Evolutionary conservation across 371 early-diverging fungal species (phyloP), one percentile per base, ranked within the genome.

Genomic region (Amoeboradix gromovi): DNA sequence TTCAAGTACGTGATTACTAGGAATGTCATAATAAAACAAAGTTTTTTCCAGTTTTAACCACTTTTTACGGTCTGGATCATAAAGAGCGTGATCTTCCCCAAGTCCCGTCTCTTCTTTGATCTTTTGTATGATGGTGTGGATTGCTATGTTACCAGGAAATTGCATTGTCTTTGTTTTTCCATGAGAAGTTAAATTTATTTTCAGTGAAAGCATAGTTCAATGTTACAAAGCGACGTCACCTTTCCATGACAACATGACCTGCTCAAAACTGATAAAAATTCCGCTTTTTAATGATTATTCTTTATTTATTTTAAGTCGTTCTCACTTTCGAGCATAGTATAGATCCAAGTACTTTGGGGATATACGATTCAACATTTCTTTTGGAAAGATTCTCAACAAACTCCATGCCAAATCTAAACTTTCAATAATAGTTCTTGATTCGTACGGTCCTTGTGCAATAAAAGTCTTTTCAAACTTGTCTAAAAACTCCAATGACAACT

Each of bases 351-450:
- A 80, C 75, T 94, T 90, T 72, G 90, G 88, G 69, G 99, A 98
- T 76, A 99, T 98, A 79, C 99, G 91, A 83, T 98, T 98, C 66
- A 99, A 86, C 86, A 98, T 83, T 77, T 98, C 98, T 84, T 94
- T 94, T 75, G 99, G 99, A 90, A 98, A 99, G 77, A 98, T 94
- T 74, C 94, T 90, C 65, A 99, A 82, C 67, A 99, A 83, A 28
- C 91, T 88, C 99, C 99, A 99, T 29, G 98, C 99, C 66, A 94
- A 77, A 75, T 99, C 99, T 69, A 99, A 82, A 1, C 91, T 91
- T 76, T 98, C 97, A 69, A 87, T 91, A 70, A 99, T 95, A 31
- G 96, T 91, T 77, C 99, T 86, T 68, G 87, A 86, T 76, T 98
- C 99, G 75, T 93, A 88, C 72, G 72, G 81, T 79, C 90, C 92